A percentile compares a stretch with the other conserved stretches of the same genome.
Conservation (phyloP, 192 early-diverging fungal genomes). For the Coemansia sp. region DNA sequence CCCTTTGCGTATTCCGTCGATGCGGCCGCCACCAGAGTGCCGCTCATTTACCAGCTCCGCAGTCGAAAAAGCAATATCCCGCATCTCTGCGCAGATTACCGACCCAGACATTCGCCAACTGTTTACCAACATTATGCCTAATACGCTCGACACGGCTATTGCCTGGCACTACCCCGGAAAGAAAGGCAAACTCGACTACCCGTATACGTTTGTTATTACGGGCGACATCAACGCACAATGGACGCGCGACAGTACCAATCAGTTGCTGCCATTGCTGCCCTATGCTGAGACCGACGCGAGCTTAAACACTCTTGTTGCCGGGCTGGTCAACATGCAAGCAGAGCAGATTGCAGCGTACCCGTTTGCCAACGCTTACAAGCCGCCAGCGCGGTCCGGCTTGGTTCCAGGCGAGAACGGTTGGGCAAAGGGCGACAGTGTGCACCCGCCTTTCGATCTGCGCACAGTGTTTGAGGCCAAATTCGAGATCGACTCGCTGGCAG, state of each 20-base stretch:
- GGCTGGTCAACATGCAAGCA: constrained; percentile 59
- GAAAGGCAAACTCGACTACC: constrained; percentile 10
- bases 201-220: constrained; percentile 66
- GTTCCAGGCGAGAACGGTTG: constrained; percentile 24
- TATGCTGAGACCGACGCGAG: constrained; percentile 33
- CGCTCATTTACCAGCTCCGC: constrained; percentile 55
- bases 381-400: constrained; percentile 43
- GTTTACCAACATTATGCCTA: constrained; percentile 63
- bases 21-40: constrained; percentile 50
- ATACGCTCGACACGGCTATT: constrained; percentile 68
- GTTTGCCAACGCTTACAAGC: constrained; percentile 65
- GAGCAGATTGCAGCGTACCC: constrained; percentile 40
- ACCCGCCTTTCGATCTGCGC: constrained; percentile 40
- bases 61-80: constrained; percentile 44
- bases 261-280: constrained; percentile 58
- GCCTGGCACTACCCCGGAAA: constrained; percentile 43
- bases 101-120: constrained; percentile 56
- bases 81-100: constrained; percentile 31
- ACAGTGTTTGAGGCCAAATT: constrained; percentile 65
- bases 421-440: constrained; percentile 44
- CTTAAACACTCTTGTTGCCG: constrained; percentile 49
- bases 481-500: constrained; percentile 64
- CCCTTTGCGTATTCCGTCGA: constrained; percentile 24
- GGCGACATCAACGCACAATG: constrained; percentile 74
- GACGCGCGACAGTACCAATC: constrained; percentile 69